phyloP scores from a whole-genome alignment of 1,284 basidiomycete genomes.

The Sanghuangporus sanghuang region DNA sequence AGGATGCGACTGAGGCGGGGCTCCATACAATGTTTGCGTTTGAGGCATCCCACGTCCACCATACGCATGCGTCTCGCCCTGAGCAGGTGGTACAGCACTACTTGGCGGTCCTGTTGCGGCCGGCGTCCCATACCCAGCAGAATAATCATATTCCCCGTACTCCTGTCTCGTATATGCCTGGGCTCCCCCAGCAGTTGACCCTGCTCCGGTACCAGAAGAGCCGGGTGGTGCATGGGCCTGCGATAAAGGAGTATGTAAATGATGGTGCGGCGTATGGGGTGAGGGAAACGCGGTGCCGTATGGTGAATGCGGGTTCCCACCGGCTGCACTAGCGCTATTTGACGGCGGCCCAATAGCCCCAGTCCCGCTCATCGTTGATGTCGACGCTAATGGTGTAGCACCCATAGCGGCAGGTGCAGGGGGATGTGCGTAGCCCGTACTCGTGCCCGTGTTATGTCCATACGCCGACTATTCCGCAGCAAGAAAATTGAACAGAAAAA shows the following conservation, averaged over 20 bases:
- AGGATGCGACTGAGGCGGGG: not conserved
- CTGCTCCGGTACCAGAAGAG: not conserved
- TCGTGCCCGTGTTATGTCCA: not conserved
- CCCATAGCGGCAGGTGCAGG: not conserved
- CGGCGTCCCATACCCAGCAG: no score
- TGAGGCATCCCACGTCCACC: not conserved
- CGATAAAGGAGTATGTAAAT: not conserved
- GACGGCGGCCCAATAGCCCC: not conserved
- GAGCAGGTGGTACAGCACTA: not conserved
- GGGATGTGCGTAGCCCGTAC: not conserved
- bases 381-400: not conserved
- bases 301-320: not conserved
- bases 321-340: not conserved
- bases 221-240: not conserved
- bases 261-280: constrained; percentile 7
- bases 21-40: not conserved
- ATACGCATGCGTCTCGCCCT: not conserved
- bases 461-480: not conserved
- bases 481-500: not conserved
- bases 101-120: no score
- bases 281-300: not conserved
- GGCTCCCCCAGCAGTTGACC: not conserved
- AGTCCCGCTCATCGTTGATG: not conserved
- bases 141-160: no score
- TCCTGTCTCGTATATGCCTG: no score